These are phyloP conservation scores for Pogostemon cablin DNA, from an alignment of 257 asterid genomes.

Conservation along the genomic window DNA sequence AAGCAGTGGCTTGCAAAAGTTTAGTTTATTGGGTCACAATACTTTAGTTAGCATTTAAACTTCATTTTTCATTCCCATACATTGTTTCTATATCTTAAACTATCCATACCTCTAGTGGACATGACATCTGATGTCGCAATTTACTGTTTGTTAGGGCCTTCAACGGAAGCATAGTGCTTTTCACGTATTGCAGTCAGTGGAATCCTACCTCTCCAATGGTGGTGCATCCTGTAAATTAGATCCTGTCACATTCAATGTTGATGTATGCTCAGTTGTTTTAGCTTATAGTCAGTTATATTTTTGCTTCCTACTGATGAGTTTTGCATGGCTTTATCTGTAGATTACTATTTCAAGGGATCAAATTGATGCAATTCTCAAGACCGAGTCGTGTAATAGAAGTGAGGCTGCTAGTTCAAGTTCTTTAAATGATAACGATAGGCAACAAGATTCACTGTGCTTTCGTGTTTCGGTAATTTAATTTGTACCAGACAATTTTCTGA, in stretches of 20 bases:
- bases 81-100: slow-evolving; percentile 5
- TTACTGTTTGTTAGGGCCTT: slow-evolving; percentile 58
- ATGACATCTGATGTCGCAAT: slow-evolving; percentile 24
- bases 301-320: slow-evolving; percentile 18
- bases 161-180: slow-evolving; percentile 69
- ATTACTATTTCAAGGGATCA: slow-evolving; percentile 52
- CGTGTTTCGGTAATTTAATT: slow-evolving; percentile 60
- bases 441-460: slow-evolving; percentile 47
- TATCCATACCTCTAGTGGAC: slow-evolving; percentile 7
- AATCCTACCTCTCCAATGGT: slow-evolving; percentile 53
- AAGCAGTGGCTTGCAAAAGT: neutral
- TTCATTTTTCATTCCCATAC: neutral
- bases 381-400: slow-evolving; percentile 31
- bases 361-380: slow-evolving; percentile 49
- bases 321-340: slow-evolving; percentile 36
- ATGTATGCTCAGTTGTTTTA: slow-evolving; percentile 49
- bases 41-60: neutral
- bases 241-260: slow-evolving; percentile 54
- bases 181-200: slow-evolving; percentile 72
- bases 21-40: neutral
- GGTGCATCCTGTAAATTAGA: slow-evolving; percentile 75
- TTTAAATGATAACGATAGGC: slow-evolving; percentile 29
- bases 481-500: neutral
- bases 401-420: slow-evolving; percentile 29
- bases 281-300: neutral